These are phyloP conservation scores for Corchorus olitorius DNA, from an alignment of 345 rosid genomes.

Conservation along the genomic window DNA sequence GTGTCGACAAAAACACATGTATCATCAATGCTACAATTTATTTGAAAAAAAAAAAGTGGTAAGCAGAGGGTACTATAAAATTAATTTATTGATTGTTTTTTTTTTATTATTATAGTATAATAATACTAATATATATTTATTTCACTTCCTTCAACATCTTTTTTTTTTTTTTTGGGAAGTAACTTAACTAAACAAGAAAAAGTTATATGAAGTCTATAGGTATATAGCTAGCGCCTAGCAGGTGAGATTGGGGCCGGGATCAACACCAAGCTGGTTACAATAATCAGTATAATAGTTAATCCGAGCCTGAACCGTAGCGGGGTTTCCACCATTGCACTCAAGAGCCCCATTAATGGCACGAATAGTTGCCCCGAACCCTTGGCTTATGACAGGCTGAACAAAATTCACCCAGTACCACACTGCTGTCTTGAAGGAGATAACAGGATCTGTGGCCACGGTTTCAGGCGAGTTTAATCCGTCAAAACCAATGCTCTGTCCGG, in stretches of 20 bases:
- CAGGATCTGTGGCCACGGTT: constrained; percentile 51
- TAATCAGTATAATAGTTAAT: constrained; percentile 51
- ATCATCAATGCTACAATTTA: too few relatives aligned
- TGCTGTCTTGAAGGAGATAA: constrained; percentile 60
- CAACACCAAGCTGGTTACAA: constrained; percentile 53
- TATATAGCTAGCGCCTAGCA: constrained; percentile 36
- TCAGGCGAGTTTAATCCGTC: constrained; percentile 65
- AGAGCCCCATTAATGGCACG: constrained; percentile 57
- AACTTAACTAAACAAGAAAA: too few relatives aligned
- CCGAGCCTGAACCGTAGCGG: constrained; percentile 43
- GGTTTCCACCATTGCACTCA: constrained; percentile 55
- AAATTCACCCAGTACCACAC: constrained; percentile 68
- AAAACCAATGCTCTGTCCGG: constrained; percentile 48
- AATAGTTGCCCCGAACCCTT: constrained; percentile 76
- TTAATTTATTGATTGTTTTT: too few relatives aligned
- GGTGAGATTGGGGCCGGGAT: constrained; percentile 54
- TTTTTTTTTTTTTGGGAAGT: too few relatives aligned
- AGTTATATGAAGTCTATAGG: not conserved
- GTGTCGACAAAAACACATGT: too few relatives aligned
- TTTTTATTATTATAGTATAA: too few relatives aligned
- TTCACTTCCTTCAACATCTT: too few relatives aligned
- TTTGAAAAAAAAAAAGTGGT: too few relatives aligned
- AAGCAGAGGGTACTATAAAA: too few relatives aligned
- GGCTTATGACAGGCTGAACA: constrained; percentile 46
- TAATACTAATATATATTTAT: too few relatives aligned